Conservation (phyloP, 345 rosid species). For the Brassica incana region DNA sequence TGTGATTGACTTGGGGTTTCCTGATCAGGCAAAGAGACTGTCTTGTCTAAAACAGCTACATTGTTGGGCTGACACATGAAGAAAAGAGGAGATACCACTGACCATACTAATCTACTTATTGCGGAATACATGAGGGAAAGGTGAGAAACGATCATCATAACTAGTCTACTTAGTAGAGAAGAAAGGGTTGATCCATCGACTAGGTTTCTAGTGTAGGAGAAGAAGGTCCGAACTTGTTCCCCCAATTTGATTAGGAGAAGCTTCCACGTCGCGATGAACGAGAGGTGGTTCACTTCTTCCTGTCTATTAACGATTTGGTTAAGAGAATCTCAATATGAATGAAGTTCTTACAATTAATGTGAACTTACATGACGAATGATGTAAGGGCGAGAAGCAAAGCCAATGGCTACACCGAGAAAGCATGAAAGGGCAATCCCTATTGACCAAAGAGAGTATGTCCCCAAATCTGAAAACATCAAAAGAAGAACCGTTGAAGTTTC, state of each 20-base stretch:
- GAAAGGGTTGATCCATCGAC: constrained; percentile 45
- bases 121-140: constrained; percentile 57
- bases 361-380: constrained; percentile 49
- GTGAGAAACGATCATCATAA: constrained; percentile 54
- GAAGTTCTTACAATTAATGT: not conserved
- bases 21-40: constrained; percentile 44
- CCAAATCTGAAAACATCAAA: constrained; percentile 31
- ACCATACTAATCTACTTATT: constrained; percentile 43
- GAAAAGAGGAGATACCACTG: constrained; percentile 50
- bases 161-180: constrained; percentile 42
- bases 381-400: constrained; percentile 36
- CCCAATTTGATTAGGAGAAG: constrained; percentile 60
- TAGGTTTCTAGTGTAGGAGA: constrained; percentile 64
- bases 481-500: constrained; percentile 1
- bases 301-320: constrained; percentile 59
- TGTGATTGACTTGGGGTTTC: constrained; percentile 30
- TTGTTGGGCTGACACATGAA: constrained; percentile 47
- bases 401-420: constrained; percentile 36
- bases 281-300: constrained; percentile 47
- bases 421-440: constrained; percentile 36
- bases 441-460: constrained; percentile 37
- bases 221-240: constrained; percentile 54
- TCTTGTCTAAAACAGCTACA: constrained; percentile 38
- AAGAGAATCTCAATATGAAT: constrained; percentile 29
- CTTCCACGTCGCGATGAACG: constrained; percentile 62